These are phyloP conservation scores for Tarenaya hassleriana DNA, from an alignment of 345 rosid species.

Conservation along the genomic window DNA sequence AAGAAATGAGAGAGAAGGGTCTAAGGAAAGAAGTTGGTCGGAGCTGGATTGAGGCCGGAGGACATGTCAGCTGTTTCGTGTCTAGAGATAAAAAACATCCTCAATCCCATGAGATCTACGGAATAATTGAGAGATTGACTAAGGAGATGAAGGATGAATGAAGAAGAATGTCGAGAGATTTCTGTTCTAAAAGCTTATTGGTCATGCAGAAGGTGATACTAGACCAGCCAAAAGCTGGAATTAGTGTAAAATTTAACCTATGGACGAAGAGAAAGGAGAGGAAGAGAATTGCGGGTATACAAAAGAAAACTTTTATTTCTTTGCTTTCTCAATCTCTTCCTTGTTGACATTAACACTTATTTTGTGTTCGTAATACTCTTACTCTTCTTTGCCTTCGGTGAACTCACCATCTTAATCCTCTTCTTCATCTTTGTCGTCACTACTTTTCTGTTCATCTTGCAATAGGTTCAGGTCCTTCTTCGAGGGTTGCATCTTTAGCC, in stretches of 20 bases:
- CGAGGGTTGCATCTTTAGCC: conserved; percentile 37
- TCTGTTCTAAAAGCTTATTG: conserved; percentile 6
- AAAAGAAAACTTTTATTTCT: conserved; percentile 15
- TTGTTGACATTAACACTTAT: conserved; percentile 10
- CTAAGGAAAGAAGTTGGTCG: conserved; percentile 64
- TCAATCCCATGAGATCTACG: conserved; percentile 43
- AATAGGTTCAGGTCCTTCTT: conserved; percentile 25
- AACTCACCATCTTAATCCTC: conserved; percentile 21
- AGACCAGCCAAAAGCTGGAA: conserved; percentile 15
- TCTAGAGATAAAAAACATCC: conserved; percentile 63
- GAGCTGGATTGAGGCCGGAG: conserved; percentile 66
- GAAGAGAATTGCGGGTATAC: background rate
- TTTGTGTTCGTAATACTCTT: conserved; percentile 11
- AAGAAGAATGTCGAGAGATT: conserved; percentile 12
- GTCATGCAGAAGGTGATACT: conserved; percentile 19
- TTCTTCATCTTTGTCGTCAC: conserved; percentile 28
- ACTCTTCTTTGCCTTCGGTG: conserved; percentile 23
- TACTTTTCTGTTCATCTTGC: conserved; percentile 32
- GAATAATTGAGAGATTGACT: conserved; percentile 43
- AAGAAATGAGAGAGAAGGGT: conserved; percentile 65
- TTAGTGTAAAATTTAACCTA: background rate
- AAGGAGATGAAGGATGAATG: conserved; percentile 40
- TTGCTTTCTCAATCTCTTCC: conserved; percentile 15
- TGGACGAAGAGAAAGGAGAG: background rate
- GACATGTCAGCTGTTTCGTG: conserved; percentile 45